Conservation (phyloP, 805 yeast genomes). For the Ogataea saltuana region DNA sequence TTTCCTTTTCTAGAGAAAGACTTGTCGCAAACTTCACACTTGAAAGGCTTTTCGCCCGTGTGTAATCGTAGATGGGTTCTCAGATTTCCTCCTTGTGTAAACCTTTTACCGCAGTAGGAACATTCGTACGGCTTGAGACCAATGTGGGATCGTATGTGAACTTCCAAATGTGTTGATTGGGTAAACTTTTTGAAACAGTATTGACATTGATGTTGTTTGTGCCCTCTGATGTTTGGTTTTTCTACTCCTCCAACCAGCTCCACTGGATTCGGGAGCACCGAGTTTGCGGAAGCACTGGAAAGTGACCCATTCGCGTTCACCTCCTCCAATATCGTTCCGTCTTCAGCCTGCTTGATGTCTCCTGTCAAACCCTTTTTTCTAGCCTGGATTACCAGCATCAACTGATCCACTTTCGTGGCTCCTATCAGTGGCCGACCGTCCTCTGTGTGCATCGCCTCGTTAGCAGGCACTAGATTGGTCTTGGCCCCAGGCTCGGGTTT, state of each 20-base stretch:
- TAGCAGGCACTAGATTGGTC: constrained; percentile 44
- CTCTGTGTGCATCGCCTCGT: constrained; percentile 49
- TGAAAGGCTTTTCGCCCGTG: constrained; percentile 90
- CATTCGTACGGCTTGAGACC: constrained; percentile 86
- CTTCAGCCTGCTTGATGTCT: constrained; percentile 61
- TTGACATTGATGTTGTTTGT: constrained; percentile 67
- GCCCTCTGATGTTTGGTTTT: constrained; percentile 48
- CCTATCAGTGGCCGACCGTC: constrained; percentile 75
- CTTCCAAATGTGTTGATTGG: constrained; percentile 90
- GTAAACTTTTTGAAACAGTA: constrained; percentile 80
- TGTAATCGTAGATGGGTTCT: constrained; percentile 83
- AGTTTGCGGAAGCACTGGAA: constrained; percentile 27
- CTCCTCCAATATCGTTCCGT: constrained; percentile 66
- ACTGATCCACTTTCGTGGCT: constrained; percentile 85
- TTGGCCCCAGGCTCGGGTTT: constrained; percentile 11
- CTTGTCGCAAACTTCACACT: constrained; percentile 74
- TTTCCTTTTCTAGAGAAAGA: constrained; percentile 89
- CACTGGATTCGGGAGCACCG: constrained; percentile 56
- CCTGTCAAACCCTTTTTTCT: constrained; percentile 74
- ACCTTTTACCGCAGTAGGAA: constrained; percentile 72
- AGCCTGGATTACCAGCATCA: constrained; percentile 90
- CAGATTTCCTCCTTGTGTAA: constrained; percentile 89
- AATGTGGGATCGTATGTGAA: constrained; percentile 83
- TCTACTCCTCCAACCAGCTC: constrained; percentile 81
- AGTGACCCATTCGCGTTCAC: constrained; percentile 16